A percentile compares a stretch with the other conserved stretches of the same genome.
These are phyloP conservation scores for Trichophyton rubrum DNA, from an alignment of 2,329 filamentous ascomycete species.

Conservation along the genomic window DNA sequence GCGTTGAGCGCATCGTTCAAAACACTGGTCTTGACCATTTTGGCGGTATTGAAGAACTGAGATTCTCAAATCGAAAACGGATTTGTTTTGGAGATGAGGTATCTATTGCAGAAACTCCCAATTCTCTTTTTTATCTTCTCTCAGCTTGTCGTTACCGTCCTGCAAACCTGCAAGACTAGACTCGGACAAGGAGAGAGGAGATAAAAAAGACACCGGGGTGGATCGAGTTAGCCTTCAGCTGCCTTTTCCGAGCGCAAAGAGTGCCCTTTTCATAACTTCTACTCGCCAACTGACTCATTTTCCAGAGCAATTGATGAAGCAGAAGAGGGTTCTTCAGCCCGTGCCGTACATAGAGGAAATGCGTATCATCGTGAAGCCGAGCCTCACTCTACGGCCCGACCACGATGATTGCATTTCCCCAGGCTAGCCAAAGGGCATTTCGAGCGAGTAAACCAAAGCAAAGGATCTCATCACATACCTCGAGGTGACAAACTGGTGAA, in stretches of 20 bases:
- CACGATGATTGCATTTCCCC: constrained; percentile 31
- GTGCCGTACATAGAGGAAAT: constrained; percentile 33
- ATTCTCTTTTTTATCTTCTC: neutral
- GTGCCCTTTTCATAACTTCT: constrained; percentile 39
- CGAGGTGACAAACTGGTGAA: constrained; percentile 19
- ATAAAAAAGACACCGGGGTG: constrained; percentile 11
- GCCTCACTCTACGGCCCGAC: neutral
- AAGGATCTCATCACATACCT: constrained; percentile 28
- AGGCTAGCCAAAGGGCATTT: constrained; percentile 25
- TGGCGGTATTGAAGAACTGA: constrained; percentile 41
- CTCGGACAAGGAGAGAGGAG: constrained; percentile 2
- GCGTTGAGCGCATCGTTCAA: constrained; percentile 98
- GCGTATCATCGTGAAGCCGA: constrained; percentile 28
- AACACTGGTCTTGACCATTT: constrained; percentile 98
- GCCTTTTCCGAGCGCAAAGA: constrained; percentile 52
- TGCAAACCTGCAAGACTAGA: neutral
- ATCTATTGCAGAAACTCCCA: constrained; percentile 33
- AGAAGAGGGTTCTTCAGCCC: constrained; percentile 57
- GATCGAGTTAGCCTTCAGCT: constrained; percentile 48
- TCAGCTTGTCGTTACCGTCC: neutral
- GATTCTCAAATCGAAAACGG: constrained; percentile 40
- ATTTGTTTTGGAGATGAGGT: constrained; percentile 39
- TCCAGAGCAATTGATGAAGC: constrained; percentile 11
- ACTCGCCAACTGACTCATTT: neutral
- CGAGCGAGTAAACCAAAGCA: constrained; percentile 11